phyloP scores from a whole-genome alignment of 805 yeast genomes.

The Lachancea meyersii region DNA sequence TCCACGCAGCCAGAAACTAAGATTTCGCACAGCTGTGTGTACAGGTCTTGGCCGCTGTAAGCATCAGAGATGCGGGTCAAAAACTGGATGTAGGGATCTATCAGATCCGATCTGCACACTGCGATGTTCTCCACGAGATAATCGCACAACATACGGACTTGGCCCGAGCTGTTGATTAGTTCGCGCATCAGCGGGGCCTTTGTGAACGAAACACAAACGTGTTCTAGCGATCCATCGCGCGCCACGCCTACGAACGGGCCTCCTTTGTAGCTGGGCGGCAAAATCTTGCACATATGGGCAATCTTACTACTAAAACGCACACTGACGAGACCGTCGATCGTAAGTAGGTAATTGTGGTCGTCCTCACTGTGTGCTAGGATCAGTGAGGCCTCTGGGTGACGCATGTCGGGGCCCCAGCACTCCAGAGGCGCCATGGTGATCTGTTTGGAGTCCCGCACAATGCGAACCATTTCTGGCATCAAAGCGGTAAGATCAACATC shows the following conservation, averaged over 20 bases:
- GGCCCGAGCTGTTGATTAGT: conserved; percentile 4
- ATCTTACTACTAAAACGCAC: conserved; percentile 3
- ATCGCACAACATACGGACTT: conserved; percentile 11
- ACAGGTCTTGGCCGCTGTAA: conserved; percentile 18
- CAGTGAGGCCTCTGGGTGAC: conserved; percentile 1
- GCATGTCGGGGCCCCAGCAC: neutral
- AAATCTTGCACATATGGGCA: conserved; percentile 2
- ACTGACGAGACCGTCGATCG: conserved; percentile 2
- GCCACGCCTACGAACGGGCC: conserved; percentile 7
- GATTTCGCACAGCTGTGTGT: conserved; percentile 29
- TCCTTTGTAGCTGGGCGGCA: conserved; percentile 1
- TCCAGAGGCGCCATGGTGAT: conserved; percentile 15
- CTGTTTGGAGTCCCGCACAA: conserved; percentile 17
- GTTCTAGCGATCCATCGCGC: conserved; percentile 1
- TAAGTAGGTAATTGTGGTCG: neutral
- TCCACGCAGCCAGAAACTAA: conserved; percentile 48
- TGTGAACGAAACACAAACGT: neutral
- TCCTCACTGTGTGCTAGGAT: conserved; percentile 5
- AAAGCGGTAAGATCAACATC: conserved; percentile 16
- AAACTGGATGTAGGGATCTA: conserved; percentile 20
- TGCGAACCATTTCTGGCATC: conserved; percentile 21
- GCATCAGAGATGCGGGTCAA: conserved; percentile 17
- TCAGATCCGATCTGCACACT: conserved; percentile 15
- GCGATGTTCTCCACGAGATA: conserved; percentile 19
- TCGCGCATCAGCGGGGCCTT: conserved; percentile 5